Evolutionary conservation across 2,329 filamentous ascomycete species (phyloP).

Genomic region (Penicillium paneum): DNA sequence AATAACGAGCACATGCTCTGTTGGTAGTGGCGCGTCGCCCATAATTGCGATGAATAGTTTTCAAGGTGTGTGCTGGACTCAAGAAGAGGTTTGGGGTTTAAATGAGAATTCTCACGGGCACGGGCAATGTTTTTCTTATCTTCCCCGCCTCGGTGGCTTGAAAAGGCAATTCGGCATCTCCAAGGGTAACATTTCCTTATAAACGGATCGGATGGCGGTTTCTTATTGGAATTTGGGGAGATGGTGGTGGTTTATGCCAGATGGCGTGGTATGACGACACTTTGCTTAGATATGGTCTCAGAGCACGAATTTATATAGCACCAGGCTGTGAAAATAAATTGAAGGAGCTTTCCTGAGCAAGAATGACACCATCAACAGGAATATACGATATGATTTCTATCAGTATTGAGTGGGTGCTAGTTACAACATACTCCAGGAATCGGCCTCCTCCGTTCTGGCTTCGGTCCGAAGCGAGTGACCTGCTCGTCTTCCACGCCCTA

Average conservation of each 20-base stretch:
- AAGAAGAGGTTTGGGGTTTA: not conserved
- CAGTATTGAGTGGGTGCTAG: no score
- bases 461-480: no score
- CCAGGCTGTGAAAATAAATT: not conserved
- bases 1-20: slow-evolving; percentile 25
- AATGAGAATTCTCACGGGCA: not conserved
- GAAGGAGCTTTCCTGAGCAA: no score
- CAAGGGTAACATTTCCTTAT: not conserved
- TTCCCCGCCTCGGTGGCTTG: slow-evolving; percentile 3
- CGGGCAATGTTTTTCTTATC: not conserved
- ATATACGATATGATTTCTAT: no score
- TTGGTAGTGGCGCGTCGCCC: slow-evolving; percentile 20
- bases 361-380: not conserved
- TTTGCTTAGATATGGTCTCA: slow-evolving; percentile 2
- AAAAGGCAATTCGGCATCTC: not conserved
- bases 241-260: not conserved
- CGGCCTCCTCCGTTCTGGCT: no score
- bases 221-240: not conserved
- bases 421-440: no score
- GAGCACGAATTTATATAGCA: not conserved
- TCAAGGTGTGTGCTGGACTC: not conserved
- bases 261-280: slow-evolving; percentile 11
- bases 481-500: no score
- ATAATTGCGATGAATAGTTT: slow-evolving; percentile 9
- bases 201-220: not conserved